Evolutionary conservation across 1,284 basidiomycete species (phyloP), one percentile per base, ranked within the genome.

Genomic region (Boletellus dicymbophilus): DNA sequence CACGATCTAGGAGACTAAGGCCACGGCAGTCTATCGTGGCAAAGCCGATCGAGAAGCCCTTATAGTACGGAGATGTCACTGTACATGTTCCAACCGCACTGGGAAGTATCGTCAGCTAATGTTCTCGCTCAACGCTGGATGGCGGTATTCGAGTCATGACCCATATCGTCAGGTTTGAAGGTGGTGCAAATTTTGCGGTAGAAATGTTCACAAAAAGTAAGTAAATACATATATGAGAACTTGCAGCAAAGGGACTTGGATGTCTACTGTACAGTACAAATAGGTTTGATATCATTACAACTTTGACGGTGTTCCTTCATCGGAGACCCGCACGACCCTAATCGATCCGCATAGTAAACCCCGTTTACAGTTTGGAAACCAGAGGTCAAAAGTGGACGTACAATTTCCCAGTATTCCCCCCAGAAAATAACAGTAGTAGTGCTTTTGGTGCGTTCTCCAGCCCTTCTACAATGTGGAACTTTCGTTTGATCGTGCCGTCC

Each of bases 1-100:
- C 27, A 12, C 56, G 51, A 6, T 13, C 47, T 22, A 59, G 45
- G 45, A 67, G 55, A 49, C 44, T 41, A 28, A 44, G 57, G 33
- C 21, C 51, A 27, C 63, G 65, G 15, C 18, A 18, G 27, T 49
- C 45, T 6, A 0, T 31, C 2, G 21, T 13, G 4, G 4, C 36
- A 16, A 56, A 52, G 18, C 23, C 37, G 44, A 30, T 20, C 12
- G 18, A 38, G 26, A 39, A 16, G 33, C 16, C 27, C 47, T 36
- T 44, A 33, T 30, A 25, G 33, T 40, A 23, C 21, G 27, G 39
- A 28, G 16, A 28, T 20, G 18, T 15, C 20, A 41, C 27, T 21
- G 40, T 41, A 39, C 18, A 27, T 40, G 12, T 13, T 13, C 28
- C 26, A 27, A 40, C 27, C 39, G n/a, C 6, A 9, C 15, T n/a